Percentiles rank a stretch among this genome's conserved stretches.
These are phyloP conservation scores for Micromonas commoda DNA, from an alignment of 139 green algal genomes.

Conservation along the genomic window DNA sequence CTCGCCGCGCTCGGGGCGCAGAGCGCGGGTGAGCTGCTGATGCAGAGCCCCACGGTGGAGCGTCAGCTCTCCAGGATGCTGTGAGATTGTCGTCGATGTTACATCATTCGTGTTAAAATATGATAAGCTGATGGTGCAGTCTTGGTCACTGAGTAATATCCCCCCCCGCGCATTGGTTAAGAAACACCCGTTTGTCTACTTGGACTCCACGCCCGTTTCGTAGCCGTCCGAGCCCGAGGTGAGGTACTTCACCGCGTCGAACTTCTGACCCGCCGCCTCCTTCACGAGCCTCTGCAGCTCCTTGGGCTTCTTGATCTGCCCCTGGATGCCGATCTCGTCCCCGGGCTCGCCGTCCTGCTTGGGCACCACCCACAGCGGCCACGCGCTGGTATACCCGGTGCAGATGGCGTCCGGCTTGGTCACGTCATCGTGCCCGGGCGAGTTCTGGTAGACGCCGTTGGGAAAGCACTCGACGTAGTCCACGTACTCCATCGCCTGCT, in stretches of 20 bases:
- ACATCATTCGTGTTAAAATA: too few relatives aligned
- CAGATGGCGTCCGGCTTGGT: conserved; percentile 18
- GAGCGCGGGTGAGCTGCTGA: not conserved
- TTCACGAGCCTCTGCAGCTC: conserved; percentile 10
- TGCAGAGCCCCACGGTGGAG: too few relatives aligned
- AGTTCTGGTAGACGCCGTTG: conserved; percentile 24
- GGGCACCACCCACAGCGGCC: conserved; percentile 24
- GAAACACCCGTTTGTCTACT: too few relatives aligned
- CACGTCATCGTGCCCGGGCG: conserved; percentile 1
- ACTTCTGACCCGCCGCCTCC: conserved; percentile 15
- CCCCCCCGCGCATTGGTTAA: too few relatives aligned
- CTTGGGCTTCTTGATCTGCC: conserved; percentile 5
- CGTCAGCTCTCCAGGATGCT: too few relatives aligned
- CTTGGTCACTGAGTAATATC: too few relatives aligned
- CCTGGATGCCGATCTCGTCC: conserved; percentile 10
- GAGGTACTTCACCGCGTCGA: conserved; percentile 23
- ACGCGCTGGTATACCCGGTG: not conserved
- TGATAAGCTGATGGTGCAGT: too few relatives aligned
- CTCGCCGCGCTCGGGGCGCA: not conserved
- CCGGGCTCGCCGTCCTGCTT: not conserved
- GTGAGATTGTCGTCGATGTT: too few relatives aligned
- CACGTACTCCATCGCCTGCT: conserved; percentile 31
- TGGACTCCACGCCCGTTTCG: too few relatives aligned
- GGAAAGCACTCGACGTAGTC: conserved; percentile 38
- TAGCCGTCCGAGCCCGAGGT: not conserved